phyloP scores from a whole-genome alignment of 805 yeast species.

The Kodamaea kaohsiungensis region DNA sequence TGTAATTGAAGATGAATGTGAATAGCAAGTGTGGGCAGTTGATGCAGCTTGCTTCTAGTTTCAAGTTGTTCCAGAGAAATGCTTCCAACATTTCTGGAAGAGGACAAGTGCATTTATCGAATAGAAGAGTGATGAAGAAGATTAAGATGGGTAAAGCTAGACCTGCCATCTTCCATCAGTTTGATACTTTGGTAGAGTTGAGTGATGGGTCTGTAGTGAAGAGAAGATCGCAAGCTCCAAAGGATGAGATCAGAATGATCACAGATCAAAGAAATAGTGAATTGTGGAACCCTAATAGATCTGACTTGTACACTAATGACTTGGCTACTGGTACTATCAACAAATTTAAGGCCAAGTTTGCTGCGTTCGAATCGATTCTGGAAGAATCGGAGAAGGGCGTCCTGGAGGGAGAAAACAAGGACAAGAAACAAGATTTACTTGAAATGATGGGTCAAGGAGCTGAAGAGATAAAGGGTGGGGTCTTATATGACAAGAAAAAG shows the following conservation, averaged over 20 bases:
- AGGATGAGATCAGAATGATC: slow-evolving; percentile 79
- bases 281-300: slow-evolving; percentile 85
- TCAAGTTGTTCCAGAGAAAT: slow-evolving; percentile 10
- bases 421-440: slow-evolving; percentile 44
- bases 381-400: slow-evolving; percentile 35
- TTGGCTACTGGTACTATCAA: slow-evolving; percentile 80
- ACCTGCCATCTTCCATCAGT: slow-evolving; percentile 90
- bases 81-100: slow-evolving; percentile 18
- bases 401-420: slow-evolving; percentile 21
- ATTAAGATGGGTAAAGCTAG: slow-evolving; percentile 82
- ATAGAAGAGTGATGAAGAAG: slow-evolving; percentile 64
- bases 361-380: slow-evolving; percentile 37
- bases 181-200: slow-evolving; percentile 84
- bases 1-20: background rate
- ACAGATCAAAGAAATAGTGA: slow-evolving; percentile 86
- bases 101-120: slow-evolving; percentile 45
- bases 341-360: slow-evolving; percentile 69
- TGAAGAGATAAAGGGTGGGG: slow-evolving; percentile 58
- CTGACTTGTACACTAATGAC: slow-evolving; percentile 71
- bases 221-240: slow-evolving; percentile 86
- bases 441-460: slow-evolving; percentile 61
- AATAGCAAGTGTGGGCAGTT: background rate
- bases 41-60: background rate
- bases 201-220: slow-evolving; percentile 90
- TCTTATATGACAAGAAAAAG: slow-evolving; percentile 48